These are phyloP conservation scores for Colletotrichum sp. DNA, from an alignment of 2,329 filamentous ascomycete species.

Conservation along the genomic window DNA sequence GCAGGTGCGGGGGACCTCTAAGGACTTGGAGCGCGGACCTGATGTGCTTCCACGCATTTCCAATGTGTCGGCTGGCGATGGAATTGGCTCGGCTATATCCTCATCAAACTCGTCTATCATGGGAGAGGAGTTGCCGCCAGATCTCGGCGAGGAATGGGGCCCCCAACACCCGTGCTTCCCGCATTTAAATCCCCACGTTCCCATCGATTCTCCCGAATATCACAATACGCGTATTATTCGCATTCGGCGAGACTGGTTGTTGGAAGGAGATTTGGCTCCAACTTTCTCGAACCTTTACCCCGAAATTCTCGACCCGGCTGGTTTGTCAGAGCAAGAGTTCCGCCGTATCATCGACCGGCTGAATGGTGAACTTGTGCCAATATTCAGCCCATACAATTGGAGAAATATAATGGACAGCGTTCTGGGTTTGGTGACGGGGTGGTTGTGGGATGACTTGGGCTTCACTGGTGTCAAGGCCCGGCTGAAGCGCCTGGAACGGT, in stretches of 20 bases:
- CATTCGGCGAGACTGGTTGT: constrained; percentile 88
- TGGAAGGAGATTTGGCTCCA: constrained; percentile 86
- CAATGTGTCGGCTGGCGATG: constrained; percentile 52
- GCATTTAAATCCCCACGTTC: constrained; percentile 90
- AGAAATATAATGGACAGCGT: constrained; percentile 81
- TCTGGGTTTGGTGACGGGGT: constrained; percentile 83
- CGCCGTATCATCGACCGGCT: constrained; percentile 80
- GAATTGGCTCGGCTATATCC: constrained; percentile 58
- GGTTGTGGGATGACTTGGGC: constrained; percentile 93
- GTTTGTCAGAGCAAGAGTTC: constrained; percentile 86
- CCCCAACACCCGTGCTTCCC: constrained; percentile 94
- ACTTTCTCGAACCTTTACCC: constrained; percentile 96
- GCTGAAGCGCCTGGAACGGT: constrained; percentile 73
- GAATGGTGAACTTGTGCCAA: constrained; percentile 76
- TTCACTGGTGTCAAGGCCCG: constrained; percentile 76
- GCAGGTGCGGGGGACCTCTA: constrained; percentile 42
- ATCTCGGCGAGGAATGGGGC: constrained; percentile 83
- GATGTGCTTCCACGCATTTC: constrained; percentile 48
- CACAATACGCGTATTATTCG: constrained; percentile 86
- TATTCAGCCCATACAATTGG: constrained; percentile 78
- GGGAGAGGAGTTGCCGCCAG: constrained; percentile 67
- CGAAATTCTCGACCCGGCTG: constrained; percentile 86
- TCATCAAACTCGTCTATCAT: constrained; percentile 65
- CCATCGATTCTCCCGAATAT: constrained; percentile 75
- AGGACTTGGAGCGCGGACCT: constrained; percentile 60